Evolutionary conservation across 495 filamentous ascomycete species (phyloP).

Genomic region (Xylaria intraflava): DNA sequence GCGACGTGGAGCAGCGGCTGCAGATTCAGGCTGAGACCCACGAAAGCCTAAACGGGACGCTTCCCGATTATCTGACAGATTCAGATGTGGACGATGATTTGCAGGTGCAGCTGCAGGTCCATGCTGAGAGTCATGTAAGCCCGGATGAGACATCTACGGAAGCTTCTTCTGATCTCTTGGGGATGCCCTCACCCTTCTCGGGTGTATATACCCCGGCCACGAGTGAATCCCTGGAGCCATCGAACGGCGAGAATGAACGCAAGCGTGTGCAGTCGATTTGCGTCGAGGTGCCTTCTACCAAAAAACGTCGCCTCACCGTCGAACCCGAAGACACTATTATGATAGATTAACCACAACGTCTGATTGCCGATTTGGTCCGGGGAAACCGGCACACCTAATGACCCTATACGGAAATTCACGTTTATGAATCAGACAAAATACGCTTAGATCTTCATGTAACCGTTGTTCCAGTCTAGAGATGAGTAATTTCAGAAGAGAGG

Average conservation of each 20-base stretch:
- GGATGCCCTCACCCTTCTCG: not conserved
- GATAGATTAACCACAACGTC: not conserved
- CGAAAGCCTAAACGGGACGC: not conserved
- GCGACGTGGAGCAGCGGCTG: not conserved
- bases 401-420: too few relatives aligned
- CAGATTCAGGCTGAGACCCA: not conserved
- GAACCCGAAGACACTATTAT: not conserved
- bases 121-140: not conserved
- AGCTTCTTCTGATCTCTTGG: not conserved
- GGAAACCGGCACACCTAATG: too few relatives aligned
- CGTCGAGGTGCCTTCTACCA: not conserved
- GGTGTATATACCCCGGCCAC: constrained; percentile 2
- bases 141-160: not conserved
- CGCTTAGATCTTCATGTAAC: too few relatives aligned
- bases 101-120: not conserved
- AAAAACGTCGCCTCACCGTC: not conserved
- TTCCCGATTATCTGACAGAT: too few relatives aligned
- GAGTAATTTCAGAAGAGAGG: too few relatives aligned
- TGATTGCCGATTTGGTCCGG: too few relatives aligned
- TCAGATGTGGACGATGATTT: constrained; percentile 8
- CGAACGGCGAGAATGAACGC: not conserved
- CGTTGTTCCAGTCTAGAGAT: too few relatives aligned
- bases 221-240: not conserved
- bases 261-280: not conserved
- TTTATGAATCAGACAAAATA: too few relatives aligned